Evolutionary conservation across 441 rosid genomes (phyloP).

Genomic region (Syzygium malaccense): DNA sequence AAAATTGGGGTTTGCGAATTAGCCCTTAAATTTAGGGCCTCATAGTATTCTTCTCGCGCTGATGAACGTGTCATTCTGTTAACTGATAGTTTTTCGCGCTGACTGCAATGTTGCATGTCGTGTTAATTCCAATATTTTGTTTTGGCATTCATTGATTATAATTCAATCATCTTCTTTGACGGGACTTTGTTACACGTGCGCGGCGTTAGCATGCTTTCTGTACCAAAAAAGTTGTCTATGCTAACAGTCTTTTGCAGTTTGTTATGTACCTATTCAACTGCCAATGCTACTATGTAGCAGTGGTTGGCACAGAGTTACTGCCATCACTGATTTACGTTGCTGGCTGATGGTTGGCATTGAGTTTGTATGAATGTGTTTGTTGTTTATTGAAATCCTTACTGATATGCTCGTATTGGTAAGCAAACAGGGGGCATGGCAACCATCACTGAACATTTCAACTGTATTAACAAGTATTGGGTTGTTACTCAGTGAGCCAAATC

Average conservation of each 20-base stretch:
- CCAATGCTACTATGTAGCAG: not conserved
- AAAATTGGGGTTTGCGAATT: not conserved
- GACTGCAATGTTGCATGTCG: not conserved
- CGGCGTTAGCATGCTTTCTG: not conserved
- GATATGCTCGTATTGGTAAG: not conserved
- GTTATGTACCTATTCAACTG: not conserved
- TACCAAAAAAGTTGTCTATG: not conserved
- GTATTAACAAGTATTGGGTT: constrained; percentile 62
- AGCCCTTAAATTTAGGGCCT: not conserved
- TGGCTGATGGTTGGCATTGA: not conserved
- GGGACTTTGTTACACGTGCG: not conserved
- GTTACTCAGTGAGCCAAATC: constrained; percentile 71
- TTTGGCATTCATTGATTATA: not conserved
- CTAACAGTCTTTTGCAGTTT: not conserved
- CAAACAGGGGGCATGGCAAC: constrained; percentile 84
- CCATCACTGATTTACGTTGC: not conserved
- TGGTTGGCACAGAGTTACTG: not conserved
- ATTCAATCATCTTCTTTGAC: not conserved
- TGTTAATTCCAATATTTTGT: not conserved
- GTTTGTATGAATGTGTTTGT: not conserved
- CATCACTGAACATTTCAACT: constrained; percentile 80
- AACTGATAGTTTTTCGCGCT: fast-evolving
- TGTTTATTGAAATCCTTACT: not conserved
- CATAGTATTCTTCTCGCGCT: fast-evolving
- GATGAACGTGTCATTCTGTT: not conserved